phyloP scores from a whole-genome alignment of 1,284 basidiomycete genomes.

The Tilletiaria anomala region DNA sequence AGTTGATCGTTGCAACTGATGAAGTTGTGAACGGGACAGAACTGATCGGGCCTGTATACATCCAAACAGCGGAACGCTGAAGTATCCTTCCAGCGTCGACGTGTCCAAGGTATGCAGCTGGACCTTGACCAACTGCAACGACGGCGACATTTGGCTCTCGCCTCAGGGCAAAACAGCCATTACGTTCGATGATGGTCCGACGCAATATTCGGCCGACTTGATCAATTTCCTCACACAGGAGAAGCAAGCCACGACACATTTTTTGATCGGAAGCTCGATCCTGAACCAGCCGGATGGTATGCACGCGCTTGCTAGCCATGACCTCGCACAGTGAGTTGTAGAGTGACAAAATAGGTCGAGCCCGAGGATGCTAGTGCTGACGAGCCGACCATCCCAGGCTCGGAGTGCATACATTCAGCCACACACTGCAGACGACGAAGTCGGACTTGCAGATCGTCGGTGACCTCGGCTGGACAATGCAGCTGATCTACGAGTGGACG shows the following conservation, averaged over 20 bases:
- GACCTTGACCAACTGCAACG: conserved; percentile 45
- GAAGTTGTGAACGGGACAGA: too few relatives aligned
- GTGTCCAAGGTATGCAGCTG: too few relatives aligned
- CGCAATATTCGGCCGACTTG: conserved; percentile 41
- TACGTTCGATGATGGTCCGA: conserved; percentile 45
- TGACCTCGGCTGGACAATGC: conserved; percentile 11
- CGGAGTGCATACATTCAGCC: neutral
- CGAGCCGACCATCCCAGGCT: too few relatives aligned
- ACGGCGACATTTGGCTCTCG: conserved; percentile 56
- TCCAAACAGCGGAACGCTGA: too few relatives aligned
- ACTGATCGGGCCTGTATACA: too few relatives aligned
- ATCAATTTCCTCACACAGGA: conserved; percentile 52
- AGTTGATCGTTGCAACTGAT: too few relatives aligned
- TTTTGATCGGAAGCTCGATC: conserved; percentile 56
- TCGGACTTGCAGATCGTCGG: conserved; percentile 2
- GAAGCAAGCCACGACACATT: conserved; percentile 54
- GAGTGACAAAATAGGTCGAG: too few relatives aligned
- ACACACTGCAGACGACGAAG: neutral
- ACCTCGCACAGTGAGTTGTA: neutral
- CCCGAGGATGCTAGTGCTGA: too few relatives aligned
- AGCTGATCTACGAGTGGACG: conserved; percentile 10
- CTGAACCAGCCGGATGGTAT: neutral
- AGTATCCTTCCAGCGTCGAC: too few relatives aligned
- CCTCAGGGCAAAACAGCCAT: conserved; percentile 12
- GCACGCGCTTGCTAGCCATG: neutral